These are phyloP conservation scores for Phytopythium litorale DNA, from an alignment of 352 stramenopile genomes.

Conservation along the genomic window DNA sequence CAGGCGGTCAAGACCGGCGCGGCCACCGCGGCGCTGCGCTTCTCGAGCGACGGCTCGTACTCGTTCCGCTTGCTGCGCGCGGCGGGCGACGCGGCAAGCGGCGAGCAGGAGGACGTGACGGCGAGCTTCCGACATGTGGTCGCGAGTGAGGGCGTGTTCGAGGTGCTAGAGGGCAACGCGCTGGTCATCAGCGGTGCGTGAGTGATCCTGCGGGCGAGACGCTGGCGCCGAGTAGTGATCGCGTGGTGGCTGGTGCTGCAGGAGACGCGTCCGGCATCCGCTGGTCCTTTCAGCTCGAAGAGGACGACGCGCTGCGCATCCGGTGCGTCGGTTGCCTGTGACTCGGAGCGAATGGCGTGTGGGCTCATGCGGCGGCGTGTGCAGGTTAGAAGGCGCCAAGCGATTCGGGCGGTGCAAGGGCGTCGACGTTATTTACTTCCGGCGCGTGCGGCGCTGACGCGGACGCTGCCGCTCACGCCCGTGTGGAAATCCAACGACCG, in stretches of 20 bases:
- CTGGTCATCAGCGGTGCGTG: constrained; percentile 27
- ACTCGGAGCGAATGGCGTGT: not conserved
- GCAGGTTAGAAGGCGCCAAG: constrained; percentile 65
- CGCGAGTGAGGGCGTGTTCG: constrained; percentile 35
- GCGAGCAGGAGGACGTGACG: constrained; percentile 31
- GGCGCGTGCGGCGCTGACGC: constrained; percentile 15
- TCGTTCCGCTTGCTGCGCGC: constrained; percentile 28
- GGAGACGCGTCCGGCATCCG: constrained; percentile 49
- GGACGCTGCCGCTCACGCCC: not conserved
- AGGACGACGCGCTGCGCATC: constrained; percentile 57
- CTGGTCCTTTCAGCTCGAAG: constrained; percentile 70
- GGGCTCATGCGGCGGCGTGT: not conserved
- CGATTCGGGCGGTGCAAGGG: constrained; percentile 71
- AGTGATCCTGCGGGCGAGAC: not conserved
- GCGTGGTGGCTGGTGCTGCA: constrained; percentile 3
- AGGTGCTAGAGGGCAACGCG: constrained; percentile 18
- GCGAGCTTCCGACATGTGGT: constrained; percentile 50
- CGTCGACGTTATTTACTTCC: constrained; percentile 83
- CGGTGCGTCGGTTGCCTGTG: constrained; percentile 10
- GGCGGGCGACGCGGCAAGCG: constrained; percentile 6
- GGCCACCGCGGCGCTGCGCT: constrained; percentile 38
- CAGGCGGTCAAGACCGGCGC: constrained; percentile 54
- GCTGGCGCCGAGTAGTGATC: not conserved
- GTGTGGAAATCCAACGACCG: constrained; percentile 2
- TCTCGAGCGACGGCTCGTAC: constrained; percentile 30